These are phyloP conservation scores for Calcarisporium arbuscula DNA, from an alignment of 2,329 filamentous ascomycete genomes.

Conservation along the genomic window DNA sequence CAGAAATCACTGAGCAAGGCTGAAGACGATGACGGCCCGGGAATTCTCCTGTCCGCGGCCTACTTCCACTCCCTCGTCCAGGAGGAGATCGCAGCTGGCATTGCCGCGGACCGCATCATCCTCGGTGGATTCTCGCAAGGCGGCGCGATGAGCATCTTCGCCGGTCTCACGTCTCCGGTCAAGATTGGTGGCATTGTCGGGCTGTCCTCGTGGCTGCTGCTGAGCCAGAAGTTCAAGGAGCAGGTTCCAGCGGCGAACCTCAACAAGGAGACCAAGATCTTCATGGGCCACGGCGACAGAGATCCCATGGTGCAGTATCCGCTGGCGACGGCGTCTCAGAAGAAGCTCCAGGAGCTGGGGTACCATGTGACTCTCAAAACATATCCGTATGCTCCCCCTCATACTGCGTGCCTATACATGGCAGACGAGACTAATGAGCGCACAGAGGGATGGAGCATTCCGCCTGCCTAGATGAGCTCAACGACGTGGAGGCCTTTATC, in stretches of 20 bases:
- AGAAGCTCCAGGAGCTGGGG: constrained; percentile 59
- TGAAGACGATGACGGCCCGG: constrained; percentile 57
- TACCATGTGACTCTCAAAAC: constrained; percentile 70
- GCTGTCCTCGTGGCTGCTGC: constrained; percentile 73
- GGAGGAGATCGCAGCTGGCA: constrained; percentile 72
- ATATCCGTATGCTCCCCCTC: constrained; percentile 43
- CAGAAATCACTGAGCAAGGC: constrained; percentile 26
- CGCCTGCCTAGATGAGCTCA: constrained; percentile 70
- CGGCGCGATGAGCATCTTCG: constrained; percentile 77
- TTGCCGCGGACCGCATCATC: constrained; percentile 76
- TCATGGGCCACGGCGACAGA: constrained; percentile 73
- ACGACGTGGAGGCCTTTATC: constrained; percentile 66
- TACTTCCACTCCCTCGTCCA: constrained; percentile 78
- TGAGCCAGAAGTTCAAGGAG: constrained; percentile 44
- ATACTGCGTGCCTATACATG: not conserved
- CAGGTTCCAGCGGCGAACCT: constrained; percentile 23
- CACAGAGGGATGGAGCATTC: constrained; percentile 65
- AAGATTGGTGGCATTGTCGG: constrained; percentile 86
- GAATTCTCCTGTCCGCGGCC: constrained; percentile 65
- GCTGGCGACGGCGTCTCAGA: constrained; percentile 60
- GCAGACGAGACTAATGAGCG: not conserved
- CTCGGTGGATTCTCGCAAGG: constrained; percentile 84
- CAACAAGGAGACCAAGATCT: constrained; percentile 66
- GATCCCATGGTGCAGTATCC: constrained; percentile 65
- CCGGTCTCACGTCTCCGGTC: constrained; percentile 64